phyloP scores from a whole-genome alignment of 129 eudicot species.

The Pseudognaphalium luteoalbum region DNA sequence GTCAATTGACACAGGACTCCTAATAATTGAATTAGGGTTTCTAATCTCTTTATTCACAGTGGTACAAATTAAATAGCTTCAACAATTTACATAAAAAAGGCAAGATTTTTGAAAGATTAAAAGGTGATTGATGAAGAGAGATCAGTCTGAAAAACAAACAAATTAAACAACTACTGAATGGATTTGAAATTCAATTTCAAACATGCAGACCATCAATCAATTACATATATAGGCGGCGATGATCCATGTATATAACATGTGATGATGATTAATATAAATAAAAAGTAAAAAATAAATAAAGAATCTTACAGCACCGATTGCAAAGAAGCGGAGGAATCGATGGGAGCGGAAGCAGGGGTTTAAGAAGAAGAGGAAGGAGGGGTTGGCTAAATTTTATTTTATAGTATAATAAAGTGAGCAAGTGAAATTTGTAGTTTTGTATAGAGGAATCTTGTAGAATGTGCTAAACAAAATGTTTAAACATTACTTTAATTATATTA shows the following conservation, averaged over 20 bases:
- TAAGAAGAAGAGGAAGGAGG: neutral
- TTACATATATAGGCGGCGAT: neutral
- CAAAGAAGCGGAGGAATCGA: conserved; percentile 14
- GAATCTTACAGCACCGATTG: conserved; percentile 30
- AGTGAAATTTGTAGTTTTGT: neutral
- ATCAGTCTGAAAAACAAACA: conserved; percentile 8
- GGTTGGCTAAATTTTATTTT: neutral
- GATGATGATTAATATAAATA: neutral
- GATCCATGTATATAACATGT: neutral
- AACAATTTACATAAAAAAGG: neutral
- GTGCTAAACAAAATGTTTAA: no score
- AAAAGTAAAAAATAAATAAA: neutral
- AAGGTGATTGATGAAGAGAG: neutral
- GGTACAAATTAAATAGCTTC: no score
- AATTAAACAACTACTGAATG: conserved; percentile 1
- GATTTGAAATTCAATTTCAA: neutral
- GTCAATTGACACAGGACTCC: neutral
- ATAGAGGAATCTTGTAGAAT: no score
- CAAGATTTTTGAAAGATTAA: neutral
- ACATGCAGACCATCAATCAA: conserved; percentile 1
- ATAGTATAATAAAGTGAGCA: neutral
- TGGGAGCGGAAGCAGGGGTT: neutral
- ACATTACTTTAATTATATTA: no score
- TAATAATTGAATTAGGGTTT: conserved; percentile 18
- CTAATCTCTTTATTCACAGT: neutral